Percentiles rank a stretch among this genome's conserved stretches.
Evolutionary conservation across 805 yeast genomes (phyloP).

Genomic region (Candida montana): DNA sequence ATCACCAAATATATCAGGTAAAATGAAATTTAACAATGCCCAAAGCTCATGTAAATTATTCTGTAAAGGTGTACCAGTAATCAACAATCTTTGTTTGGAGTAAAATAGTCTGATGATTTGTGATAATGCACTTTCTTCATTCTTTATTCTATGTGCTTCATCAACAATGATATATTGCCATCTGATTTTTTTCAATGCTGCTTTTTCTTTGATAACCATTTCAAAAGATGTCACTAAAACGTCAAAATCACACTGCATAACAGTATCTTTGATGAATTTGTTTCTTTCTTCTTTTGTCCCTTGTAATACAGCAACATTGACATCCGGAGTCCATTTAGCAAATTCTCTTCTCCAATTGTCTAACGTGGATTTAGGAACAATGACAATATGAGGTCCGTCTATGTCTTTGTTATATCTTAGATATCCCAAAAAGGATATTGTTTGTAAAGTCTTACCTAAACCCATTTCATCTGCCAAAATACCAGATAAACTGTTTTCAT

Average conservation of each 20-base stretch:
- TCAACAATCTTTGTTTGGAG: conserved; percentile 76
- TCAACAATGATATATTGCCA: conserved; percentile 95
- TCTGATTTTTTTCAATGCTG: conserved; percentile 69
- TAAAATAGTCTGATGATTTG: conserved; percentile 88
- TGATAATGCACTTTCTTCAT: conserved; percentile 86
- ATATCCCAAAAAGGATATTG: conserved; percentile 87
- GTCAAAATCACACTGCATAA: conserved; percentile 77
- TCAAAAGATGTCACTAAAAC: conserved; percentile 89
- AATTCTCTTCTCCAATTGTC: conserved; percentile 97
- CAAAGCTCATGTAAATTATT: conserved; percentile 93
- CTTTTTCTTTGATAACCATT: conserved; percentile 86
- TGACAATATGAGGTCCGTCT: conserved; percentile 85
- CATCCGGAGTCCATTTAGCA: conserved; percentile 94
- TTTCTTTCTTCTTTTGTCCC: conserved; percentile 83
- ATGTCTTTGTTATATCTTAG: conserved; percentile 70
- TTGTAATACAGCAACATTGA: conserved; percentile 75
- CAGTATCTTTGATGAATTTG: conserved; percentile 48
- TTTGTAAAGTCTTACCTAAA: conserved; percentile 90
- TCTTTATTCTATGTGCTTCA: conserved; percentile 95
- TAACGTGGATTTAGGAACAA: conserved; percentile 92
- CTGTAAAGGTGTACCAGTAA: conserved; percentile 95
- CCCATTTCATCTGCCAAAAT: conserved; percentile 99
- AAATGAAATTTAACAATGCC: conserved; percentile 85
- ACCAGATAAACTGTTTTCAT: conserved; percentile 86
- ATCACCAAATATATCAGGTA: conserved; percentile 95